These are phyloP conservation scores for Endogone sp. DNA, from an alignment of 192 early-diverging fungal species.

Conservation along the genomic window DNA sequence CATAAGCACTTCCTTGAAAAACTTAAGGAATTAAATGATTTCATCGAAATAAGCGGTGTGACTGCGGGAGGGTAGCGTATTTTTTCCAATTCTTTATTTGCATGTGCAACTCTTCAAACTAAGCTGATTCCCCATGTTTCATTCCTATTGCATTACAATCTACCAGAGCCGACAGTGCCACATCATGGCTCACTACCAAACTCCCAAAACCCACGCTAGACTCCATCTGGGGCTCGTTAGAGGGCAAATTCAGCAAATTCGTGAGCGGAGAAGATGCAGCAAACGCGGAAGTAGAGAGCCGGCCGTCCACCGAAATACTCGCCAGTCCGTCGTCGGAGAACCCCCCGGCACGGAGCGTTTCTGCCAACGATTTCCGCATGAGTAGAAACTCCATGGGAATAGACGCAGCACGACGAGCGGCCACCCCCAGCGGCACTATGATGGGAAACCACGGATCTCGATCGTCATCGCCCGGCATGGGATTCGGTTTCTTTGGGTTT, in stretches of 20 bases:
- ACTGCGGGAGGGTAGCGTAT: conserved; percentile 20
- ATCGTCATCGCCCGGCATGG: conserved; percentile 15
- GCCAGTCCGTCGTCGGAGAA: conserved; percentile 3
- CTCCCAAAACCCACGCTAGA: conserved; percentile 52
- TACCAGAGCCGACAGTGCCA: not conserved
- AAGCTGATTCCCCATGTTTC: conserved; percentile 1
- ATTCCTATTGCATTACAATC: not conserved
- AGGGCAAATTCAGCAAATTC: conserved; percentile 56
- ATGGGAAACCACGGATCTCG: not conserved
- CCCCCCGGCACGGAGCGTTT: conserved; percentile 9
- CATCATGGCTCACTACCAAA: conserved; percentile 41
- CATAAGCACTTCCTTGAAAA: conserved; percentile 65
- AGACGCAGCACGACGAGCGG: conserved; percentile 10
- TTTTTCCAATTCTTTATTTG: too few relatives aligned
- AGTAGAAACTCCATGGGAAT: too few relatives aligned
- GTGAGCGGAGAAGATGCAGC: conserved; percentile 52
- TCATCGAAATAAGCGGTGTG: conserved; percentile 43
- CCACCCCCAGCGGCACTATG: conserved; percentile 15
- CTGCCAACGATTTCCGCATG: conserved; percentile 12
- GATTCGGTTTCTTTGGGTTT: not conserved
- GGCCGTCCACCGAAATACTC: conserved; percentile 36
- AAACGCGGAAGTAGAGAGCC: conserved; percentile 20
- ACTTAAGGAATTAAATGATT: conserved; percentile 69
- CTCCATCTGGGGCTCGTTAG: conserved; percentile 52
- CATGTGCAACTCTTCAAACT: too few relatives aligned